Evolutionary conservation across 495 filamentous ascomycete species (phyloP).

Genomic region (Penicillium pulvis): DNA sequence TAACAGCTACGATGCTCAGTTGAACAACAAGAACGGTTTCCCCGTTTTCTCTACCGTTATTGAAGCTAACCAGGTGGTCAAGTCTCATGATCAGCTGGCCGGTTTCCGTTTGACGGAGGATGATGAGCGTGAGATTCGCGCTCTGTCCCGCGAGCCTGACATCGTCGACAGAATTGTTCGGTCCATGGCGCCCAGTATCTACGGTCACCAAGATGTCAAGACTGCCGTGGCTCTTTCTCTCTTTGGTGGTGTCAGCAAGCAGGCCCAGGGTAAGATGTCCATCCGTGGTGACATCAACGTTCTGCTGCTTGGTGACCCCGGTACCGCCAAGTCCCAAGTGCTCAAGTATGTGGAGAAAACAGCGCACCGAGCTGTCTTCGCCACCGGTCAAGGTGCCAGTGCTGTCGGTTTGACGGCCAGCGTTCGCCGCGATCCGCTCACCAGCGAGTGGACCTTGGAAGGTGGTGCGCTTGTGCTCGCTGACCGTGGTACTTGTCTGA

Average conservation of each 20-base stretch:
- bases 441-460: slow-evolving; percentile 97
- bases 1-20: slow-evolving; percentile 96
- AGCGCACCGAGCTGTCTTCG: slow-evolving; percentile 95
- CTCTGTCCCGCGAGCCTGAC: slow-evolving; percentile 81
- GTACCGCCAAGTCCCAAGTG: slow-evolving; percentile 97
- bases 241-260: slow-evolving; percentile 94
- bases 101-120: slow-evolving; percentile 96
- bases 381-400: slow-evolving; percentile 94
- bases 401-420: slow-evolving; percentile 98
- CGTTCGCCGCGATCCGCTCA: slow-evolving; percentile 94
- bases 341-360: slow-evolving; percentile 98
- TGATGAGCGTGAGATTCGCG: slow-evolving; percentile 90
- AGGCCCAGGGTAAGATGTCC: slow-evolving; percentile 78
- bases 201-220: slow-evolving; percentile 96
- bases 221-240: slow-evolving; percentile 92
- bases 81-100: slow-evolving; percentile 96
- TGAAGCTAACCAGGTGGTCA: slow-evolving; percentile 95
- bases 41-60: slow-evolving; percentile 98
- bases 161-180: slow-evolving; percentile 94
- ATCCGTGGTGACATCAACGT: slow-evolving; percentile 99
- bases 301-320: slow-evolving; percentile 93
- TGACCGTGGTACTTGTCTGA: slow-evolving; percentile 93
- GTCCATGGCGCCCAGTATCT: slow-evolving; percentile 96
- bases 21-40: slow-evolving; percentile 99
- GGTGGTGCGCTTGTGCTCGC: slow-evolving; percentile 95